These are phyloP conservation scores for Kwoniella sp. DNA, from an alignment of 768 basidiomycete genomes.

Conservation along the genomic window DNA sequence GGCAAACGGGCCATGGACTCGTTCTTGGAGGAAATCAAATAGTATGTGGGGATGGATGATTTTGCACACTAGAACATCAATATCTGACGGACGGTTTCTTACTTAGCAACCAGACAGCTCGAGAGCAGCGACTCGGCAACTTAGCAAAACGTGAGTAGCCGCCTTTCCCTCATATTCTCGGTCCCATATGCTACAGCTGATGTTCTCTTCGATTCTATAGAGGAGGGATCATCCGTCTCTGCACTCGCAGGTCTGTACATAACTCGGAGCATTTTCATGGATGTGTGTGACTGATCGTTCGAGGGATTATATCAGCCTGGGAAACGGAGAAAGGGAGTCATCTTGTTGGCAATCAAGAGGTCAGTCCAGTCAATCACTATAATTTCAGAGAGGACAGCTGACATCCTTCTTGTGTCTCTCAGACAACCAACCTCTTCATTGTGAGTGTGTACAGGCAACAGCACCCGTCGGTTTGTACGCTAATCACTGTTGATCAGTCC, in stretches of 20 bases:
- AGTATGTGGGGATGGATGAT: slow-evolving; percentile 62
- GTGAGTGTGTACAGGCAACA: slow-evolving; percentile 52
- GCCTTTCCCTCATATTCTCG: neutral
- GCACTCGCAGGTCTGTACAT: slow-evolving; percentile 75
- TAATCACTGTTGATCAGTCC: slow-evolving; percentile 50
- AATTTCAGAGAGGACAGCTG: slow-evolving; percentile 11
- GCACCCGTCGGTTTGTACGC: neutral
- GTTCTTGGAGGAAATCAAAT: slow-evolving; percentile 95
- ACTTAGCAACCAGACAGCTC: slow-evolving; percentile 81
- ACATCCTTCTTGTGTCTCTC: neutral
- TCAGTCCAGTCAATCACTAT: slow-evolving; percentile 52
- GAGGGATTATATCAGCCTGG: slow-evolving; percentile 63
- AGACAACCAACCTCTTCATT: slow-evolving; percentile 96
- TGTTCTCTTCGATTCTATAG: slow-evolving; percentile 24
- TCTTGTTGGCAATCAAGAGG: slow-evolving; percentile 70
- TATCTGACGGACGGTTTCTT: slow-evolving; percentile 1
- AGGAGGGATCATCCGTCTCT: slow-evolving; percentile 71
- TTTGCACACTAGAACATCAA: neutral
- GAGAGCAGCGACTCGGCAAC: slow-evolving; percentile 73
- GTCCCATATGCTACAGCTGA: neutral
- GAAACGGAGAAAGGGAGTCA: slow-evolving; percentile 58
- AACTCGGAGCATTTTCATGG: neutral
- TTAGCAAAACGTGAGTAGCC: slow-evolving; percentile 46
- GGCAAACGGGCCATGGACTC: slow-evolving; percentile 95
- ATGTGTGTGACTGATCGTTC: slow-evolving; percentile 31